These are phyloP conservation scores for Spergularia bocconei DNA, from an alignment of 148 eudicot species.

Conservation along the genomic window DNA sequence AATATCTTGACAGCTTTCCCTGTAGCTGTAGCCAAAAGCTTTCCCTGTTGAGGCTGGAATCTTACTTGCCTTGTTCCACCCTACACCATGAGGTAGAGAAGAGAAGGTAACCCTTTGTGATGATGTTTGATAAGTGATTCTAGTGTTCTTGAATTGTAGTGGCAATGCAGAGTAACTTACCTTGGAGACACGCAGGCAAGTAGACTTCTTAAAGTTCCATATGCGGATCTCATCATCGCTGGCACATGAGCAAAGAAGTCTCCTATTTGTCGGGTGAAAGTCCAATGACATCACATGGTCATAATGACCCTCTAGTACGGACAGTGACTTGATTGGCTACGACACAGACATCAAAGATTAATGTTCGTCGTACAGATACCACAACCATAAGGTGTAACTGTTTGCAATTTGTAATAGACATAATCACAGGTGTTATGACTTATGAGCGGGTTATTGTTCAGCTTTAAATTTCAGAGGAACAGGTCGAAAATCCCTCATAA, in stretches of 20 bases:
- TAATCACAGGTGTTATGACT: no score
- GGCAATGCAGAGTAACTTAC: conserved; percentile 17
- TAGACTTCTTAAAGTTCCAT: conserved; percentile 33
- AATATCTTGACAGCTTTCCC: conserved; percentile 36
- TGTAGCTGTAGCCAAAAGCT: conserved; percentile 39
- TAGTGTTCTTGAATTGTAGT: background rate
- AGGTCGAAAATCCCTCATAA: no score
- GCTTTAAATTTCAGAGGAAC: no score
- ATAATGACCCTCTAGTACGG: conserved; percentile 37
- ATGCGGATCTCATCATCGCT: conserved; percentile 35
- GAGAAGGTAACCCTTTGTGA: background rate
- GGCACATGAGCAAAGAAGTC: conserved; percentile 56
- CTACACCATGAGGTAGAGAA: conserved; percentile 19
- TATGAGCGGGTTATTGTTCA: no score
- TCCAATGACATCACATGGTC: conserved; percentile 46
- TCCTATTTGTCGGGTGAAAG: conserved; percentile 47
- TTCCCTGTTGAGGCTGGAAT: conserved; percentile 45
- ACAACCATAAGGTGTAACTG: no score
- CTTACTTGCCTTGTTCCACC: conserved; percentile 45
- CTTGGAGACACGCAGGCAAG: conserved; percentile 35
- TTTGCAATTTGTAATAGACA: no score
- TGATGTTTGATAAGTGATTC: background rate
- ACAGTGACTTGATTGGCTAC: conserved; percentile 23
- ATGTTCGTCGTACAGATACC: background rate
- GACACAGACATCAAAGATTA: background rate